Evolutionary conservation across 495 filamentous ascomycete species (phyloP), one percentile per base, ranked within the genome.

Genomic region (Penicillium waksmanii): DNA sequence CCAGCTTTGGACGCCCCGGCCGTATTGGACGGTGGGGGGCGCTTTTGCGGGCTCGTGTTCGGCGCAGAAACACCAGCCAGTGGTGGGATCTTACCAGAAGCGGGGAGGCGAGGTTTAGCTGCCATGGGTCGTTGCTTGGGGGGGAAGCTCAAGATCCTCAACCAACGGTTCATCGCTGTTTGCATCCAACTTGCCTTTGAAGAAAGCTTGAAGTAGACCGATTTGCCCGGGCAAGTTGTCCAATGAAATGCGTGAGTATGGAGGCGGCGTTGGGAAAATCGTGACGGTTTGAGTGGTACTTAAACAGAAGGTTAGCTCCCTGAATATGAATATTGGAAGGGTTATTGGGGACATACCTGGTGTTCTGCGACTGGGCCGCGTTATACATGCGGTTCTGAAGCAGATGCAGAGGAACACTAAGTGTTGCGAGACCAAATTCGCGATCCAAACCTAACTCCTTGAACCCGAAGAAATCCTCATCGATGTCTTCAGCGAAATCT

Each of bases 401-500:
- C 18, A 99, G 84, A 79, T 99, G 95, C 19, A 99, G 81, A 18
- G 95, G 95, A 34, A 99, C 95, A 36, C 90, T 93, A 46, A 97
- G 82, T 47, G 89, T 87, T 18, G 90, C 86, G 54, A 93, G 80
- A 13, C 92, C 91, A 68, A 97, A 87, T 68, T 98, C 95, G 57
- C 84, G 87, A 66, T 96, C 94, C 31, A 98, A 81, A 17, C 95
- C 95, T 35, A 98, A 82, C 62, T 96, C 94, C 71, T 93, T 94
- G 83, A 99, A 97, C 10, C 95, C 95, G 63, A 99, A 98, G 83
- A 97, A 99, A 76, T 99, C 95, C 74, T 97, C 95, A 58, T 91
- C 93, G 33, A 98, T 88, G 65, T 98, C 95, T 75, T 96, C 95
- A 2, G 95, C 95, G 70, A 97, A 99, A 68, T 98, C 94, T 51